phyloP scores from a whole-genome alignment of 805 yeast genomes.

The Hagleromyces aurorensis region DNA sequence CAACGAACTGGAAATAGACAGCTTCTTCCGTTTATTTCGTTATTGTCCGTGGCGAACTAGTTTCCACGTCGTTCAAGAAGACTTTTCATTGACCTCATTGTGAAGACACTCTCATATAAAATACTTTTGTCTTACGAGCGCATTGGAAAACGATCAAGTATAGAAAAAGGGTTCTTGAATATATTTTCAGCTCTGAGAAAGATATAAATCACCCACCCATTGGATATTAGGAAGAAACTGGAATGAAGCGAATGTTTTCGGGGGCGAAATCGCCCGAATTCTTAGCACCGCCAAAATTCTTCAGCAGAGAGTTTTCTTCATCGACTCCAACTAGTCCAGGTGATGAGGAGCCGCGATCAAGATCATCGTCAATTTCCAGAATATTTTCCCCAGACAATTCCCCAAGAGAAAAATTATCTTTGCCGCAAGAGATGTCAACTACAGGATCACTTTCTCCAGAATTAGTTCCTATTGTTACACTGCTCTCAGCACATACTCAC shows the following conservation, averaged over 20 bases:
- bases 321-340: constrained; percentile 10
- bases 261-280: constrained; percentile 22
- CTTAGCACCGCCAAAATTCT: constrained; percentile 23
- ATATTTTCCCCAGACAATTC: constrained; percentile 13
- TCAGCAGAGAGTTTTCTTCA: constrained; percentile 11
- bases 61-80: no score
- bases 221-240: no score
- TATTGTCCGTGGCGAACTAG: no score
- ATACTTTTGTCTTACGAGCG: no score
- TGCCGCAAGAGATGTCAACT: constrained; percentile 16
- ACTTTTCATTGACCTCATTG: no score
- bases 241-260: constrained; percentile 25
- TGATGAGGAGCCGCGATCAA: constrained; percentile 8
- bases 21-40: no score
- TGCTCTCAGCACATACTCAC: constrained; percentile 65
- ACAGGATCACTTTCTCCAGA: constrained; percentile 31
- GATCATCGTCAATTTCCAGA: constrained; percentile 20
- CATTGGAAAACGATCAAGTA: no score
- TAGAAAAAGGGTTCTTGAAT: no score
- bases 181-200: no score
- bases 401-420: constrained; percentile 11
- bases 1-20: no score
- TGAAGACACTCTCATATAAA: no score
- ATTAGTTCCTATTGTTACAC: constrained; percentile 59
- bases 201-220: no score